Conservation (phyloP, 257 asterid species). For the Capsicum chinense region DNA sequence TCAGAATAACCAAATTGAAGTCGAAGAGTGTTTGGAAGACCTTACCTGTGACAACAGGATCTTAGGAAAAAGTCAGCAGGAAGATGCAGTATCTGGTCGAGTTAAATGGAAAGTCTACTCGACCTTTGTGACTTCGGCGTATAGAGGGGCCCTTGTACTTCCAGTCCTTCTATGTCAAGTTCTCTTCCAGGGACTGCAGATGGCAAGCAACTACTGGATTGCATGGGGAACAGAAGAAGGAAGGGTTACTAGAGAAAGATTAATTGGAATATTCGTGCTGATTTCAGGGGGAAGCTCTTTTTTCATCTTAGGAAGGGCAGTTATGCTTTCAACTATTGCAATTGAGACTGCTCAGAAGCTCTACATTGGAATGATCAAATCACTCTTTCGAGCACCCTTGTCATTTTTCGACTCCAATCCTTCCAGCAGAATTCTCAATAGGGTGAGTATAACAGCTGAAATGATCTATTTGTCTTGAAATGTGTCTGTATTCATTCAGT, state of each 20-base stretch:
- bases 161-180: conserved; percentile 69
- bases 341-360: conserved; percentile 72
- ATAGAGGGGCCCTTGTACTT: conserved; percentile 76
- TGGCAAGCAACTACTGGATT: conserved; percentile 87
- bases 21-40: conserved; percentile 49
- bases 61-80: conserved; percentile 43
- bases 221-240: conserved; percentile 80
- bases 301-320: conserved; percentile 75
- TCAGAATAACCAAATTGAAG: conserved; percentile 42
- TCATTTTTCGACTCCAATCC: conserved; percentile 82
- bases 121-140: conserved; percentile 73
- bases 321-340: conserved; percentile 74
- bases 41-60: conserved; percentile 41
- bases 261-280: conserved; percentile 64
- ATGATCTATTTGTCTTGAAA: neutral
- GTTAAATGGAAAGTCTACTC: conserved; percentile 81
- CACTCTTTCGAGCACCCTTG: conserved; percentile 75
- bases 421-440: conserved; percentile 81
- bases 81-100: conserved; percentile 66
- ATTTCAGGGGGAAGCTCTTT: conserved; percentile 81
- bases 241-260: conserved; percentile 43
- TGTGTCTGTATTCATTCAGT: neutral
- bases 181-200: conserved; percentile 75
- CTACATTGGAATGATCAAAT: conserved; percentile 59
- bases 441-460: conserved; percentile 49